phyloP scores from a whole-genome alignment of 139 green algal genomes.

The Dunaliella primolecta region DNA sequence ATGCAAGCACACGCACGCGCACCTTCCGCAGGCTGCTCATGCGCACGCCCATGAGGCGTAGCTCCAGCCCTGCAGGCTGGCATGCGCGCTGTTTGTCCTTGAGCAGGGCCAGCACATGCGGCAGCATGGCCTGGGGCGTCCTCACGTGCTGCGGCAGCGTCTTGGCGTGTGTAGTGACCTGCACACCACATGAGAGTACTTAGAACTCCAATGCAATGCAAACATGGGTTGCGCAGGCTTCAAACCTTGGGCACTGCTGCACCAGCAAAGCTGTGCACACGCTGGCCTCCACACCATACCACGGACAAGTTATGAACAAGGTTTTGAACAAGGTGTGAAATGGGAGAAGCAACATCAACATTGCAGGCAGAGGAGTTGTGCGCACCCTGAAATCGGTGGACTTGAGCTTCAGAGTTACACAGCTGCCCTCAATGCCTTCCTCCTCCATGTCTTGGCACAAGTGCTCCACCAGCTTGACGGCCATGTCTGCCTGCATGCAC shows the following conservation, averaged over 20 bases:
- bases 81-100: slow-evolving; percentile 55
- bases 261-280: background rate
- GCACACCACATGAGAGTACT: background rate
- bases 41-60: slow-evolving; percentile 81
- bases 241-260: background rate
- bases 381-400: slow-evolving; percentile 63
- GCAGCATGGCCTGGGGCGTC: slow-evolving; percentile 54
- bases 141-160: slow-evolving; percentile 62
- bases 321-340: background rate
- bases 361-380: background rate
- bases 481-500: slow-evolving; percentile 7
- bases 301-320: background rate
- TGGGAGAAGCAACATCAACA: background rate
- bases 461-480: slow-evolving; percentile 51
- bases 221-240: background rate
- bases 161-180: slow-evolving; percentile 59
- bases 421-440: slow-evolving; percentile 70
- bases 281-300: background rate
- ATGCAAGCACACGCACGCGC: background rate
- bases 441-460: slow-evolving; percentile 65
- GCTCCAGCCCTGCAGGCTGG: slow-evolving; percentile 30
- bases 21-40: slow-evolving; percentile 61
- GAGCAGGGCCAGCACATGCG: slow-evolving; percentile 61
- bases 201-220: background rate
- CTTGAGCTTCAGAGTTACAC: slow-evolving; percentile 87